Evolutionary conservation across 306 rosid genomes (phyloP).

Genomic region (Herpetospermum pedunculosum): DNA sequence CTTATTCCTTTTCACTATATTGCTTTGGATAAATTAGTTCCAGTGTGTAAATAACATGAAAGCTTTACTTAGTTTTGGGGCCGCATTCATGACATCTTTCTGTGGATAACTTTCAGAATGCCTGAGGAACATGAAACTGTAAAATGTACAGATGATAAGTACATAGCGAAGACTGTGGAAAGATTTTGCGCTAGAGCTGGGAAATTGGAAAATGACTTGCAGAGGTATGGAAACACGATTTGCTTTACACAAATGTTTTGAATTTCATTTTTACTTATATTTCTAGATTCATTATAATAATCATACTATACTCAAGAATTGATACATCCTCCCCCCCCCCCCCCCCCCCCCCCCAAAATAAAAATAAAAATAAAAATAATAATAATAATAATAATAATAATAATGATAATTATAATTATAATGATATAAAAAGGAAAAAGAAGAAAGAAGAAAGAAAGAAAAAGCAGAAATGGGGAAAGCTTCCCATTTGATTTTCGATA

Average conservation of each 20-base stretch:
- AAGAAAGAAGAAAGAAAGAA: too few species aligned
- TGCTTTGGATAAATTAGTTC: background rate
- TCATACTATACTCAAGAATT: too few species aligned
- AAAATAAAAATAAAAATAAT: too few species aligned
- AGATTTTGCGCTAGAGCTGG: constrained; percentile 17
- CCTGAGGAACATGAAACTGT: constrained; percentile 19
- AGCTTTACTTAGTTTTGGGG: background rate
- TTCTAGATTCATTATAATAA: background rate
- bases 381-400: too few species aligned
- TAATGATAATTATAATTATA: too few species aligned
- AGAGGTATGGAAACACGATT: constrained; percentile 21
- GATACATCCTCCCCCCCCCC: too few species aligned
- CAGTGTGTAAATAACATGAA: background rate
- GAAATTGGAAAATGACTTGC: constrained; percentile 33
- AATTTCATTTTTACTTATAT: background rate
- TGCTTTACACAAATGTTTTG: background rate
- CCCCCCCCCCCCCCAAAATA: background rate
- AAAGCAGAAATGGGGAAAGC: background rate
- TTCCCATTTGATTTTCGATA: background rate
- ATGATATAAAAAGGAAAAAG: too few species aligned
- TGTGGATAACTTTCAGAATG: constrained; percentile 19
- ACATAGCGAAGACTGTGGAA: constrained; percentile 22
- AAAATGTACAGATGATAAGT: constrained; percentile 12
- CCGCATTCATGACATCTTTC: background rate
- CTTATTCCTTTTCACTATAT: background rate